These are phyloP conservation scores for Citrus unshiu DNA, from an alignment of 345 rosid genomes.

Conservation along the genomic window DNA sequence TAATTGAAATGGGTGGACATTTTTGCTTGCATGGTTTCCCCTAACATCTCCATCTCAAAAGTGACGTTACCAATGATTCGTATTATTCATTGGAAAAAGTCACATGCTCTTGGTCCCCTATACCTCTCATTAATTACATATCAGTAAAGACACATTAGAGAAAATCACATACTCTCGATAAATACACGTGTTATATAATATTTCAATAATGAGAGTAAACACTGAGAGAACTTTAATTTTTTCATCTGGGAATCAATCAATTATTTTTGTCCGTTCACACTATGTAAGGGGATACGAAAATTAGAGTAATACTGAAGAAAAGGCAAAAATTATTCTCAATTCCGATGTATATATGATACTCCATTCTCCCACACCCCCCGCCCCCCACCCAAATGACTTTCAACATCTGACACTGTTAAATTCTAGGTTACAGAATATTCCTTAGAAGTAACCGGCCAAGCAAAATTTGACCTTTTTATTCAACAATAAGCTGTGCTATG, in stretches of 20 bases:
- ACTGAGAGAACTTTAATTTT: too few species aligned
- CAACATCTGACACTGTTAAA: background rate
- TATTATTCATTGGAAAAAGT: background rate
- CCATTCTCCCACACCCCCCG: too few species aligned
- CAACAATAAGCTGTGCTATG: constrained; percentile 58
- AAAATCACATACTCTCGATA: too few species aligned
- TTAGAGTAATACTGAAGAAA: too few species aligned
- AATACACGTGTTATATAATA: too few species aligned
- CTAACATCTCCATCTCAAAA: background rate
- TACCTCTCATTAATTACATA: too few species aligned
- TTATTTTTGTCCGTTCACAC: too few species aligned
- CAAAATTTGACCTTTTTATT: background rate
- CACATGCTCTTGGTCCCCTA: background rate
- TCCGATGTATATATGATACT: background rate
- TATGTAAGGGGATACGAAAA: too few species aligned
- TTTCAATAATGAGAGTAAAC: too few species aligned
- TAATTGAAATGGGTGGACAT: background rate
- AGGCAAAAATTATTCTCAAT: background rate
- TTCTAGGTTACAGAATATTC: background rate
- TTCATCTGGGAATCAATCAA: too few species aligned
- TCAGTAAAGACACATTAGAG: too few species aligned
- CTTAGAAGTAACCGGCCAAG: too few species aligned
- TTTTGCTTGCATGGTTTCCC: background rate
- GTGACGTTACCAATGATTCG: background rate
- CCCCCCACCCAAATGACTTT: background rate